These are phyloP conservation scores for Hemileccinum rubropunctum DNA, from an alignment of 768 basidiomycete genomes.

Conservation along the genomic window DNA sequence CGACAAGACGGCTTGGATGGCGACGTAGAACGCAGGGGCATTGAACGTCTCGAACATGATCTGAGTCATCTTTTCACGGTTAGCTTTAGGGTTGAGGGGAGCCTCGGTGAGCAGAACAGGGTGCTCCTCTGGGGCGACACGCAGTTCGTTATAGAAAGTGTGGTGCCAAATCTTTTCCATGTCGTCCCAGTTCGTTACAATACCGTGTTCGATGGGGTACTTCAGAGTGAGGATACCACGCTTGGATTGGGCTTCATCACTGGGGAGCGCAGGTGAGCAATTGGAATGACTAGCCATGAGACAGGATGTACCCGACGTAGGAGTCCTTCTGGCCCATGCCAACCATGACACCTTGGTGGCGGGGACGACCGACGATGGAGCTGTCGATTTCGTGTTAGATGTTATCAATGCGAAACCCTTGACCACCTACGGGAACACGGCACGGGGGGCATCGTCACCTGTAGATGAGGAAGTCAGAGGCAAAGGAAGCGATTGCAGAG, in stretches of 20 bases:
- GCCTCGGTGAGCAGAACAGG: constrained; percentile 71
- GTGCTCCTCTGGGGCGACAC: constrained; percentile 76
- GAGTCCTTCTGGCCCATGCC: constrained; percentile 97
- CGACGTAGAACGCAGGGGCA: constrained; percentile 70
- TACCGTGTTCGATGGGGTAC: constrained; percentile 92
- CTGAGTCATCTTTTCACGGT: constrained; percentile 75
- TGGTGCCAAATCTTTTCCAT: constrained; percentile 99
- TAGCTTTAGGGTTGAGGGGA: constrained; percentile 70
- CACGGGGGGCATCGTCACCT: constrained; percentile 89
- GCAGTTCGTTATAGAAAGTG: constrained; percentile 86
- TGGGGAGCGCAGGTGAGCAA: constrained; percentile 29
- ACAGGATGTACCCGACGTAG: constrained; percentile 72
- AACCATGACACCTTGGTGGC: constrained; percentile 95
- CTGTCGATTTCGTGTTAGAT: constrained; percentile 35
- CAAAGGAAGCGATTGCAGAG: neutral
- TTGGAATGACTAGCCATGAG: constrained; percentile 5
- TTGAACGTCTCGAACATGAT: constrained; percentile 83
- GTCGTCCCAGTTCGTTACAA: constrained; percentile 98
- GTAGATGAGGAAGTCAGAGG: constrained; percentile 23
- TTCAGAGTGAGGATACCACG: constrained; percentile 92
- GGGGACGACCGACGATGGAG: constrained; percentile 92
- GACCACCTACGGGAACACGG: constrained; percentile 87
- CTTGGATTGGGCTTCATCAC: constrained; percentile 92
- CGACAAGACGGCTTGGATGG: constrained; percentile 72
- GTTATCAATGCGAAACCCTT: constrained; percentile 3